Evolutionary conservation across 2,329 filamentous ascomycete species (phyloP).

Genomic region (Aureobasidium vineae): DNA sequence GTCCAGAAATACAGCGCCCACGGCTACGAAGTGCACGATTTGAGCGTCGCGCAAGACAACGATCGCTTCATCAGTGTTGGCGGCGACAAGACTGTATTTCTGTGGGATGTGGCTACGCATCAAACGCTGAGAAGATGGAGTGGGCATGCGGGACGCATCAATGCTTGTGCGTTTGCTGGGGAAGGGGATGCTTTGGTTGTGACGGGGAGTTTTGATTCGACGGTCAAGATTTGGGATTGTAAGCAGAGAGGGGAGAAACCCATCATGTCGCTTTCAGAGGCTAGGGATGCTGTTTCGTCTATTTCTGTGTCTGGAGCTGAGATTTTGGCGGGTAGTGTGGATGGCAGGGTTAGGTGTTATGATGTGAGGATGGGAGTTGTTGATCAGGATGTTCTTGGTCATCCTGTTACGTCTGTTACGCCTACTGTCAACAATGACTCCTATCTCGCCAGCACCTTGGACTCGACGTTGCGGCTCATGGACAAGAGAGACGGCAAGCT

Average conservation of each 20-base stretch:
- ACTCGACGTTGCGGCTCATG: slow-evolving; percentile 75
- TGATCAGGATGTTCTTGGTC: slow-evolving; percentile 67
- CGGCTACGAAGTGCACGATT: slow-evolving; percentile 85
- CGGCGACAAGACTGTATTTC: slow-evolving; percentile 85
- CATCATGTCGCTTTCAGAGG: slow-evolving; percentile 70
- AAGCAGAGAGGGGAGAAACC: slow-evolving; percentile 58
- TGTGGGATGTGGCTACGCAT: slow-evolving; percentile 89
- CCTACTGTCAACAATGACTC: slow-evolving; percentile 71
- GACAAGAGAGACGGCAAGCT: slow-evolving; percentile 72
- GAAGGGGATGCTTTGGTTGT: slow-evolving; percentile 70
- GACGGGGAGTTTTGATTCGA: slow-evolving; percentile 71
- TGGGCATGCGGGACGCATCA: slow-evolving; percentile 65
- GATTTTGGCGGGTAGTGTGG: slow-evolving; percentile 75
- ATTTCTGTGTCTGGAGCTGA: slow-evolving; percentile 46
- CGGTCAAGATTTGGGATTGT: slow-evolving; percentile 72
- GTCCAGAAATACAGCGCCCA: slow-evolving; percentile 89
- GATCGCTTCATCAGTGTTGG: slow-evolving; percentile 81
- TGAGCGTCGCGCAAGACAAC: slow-evolving; percentile 72
- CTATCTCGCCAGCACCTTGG: slow-evolving; percentile 70
- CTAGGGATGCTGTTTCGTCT: slow-evolving; percentile 63
- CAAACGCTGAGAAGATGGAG: slow-evolving; percentile 73
- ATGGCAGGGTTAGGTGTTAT: slow-evolving; percentile 77
- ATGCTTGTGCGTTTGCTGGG: slow-evolving; percentile 75
- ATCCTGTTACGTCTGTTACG: slow-evolving; percentile 70
- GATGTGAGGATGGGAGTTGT: slow-evolving; percentile 74